Evolutionary conservation across 179 eudicot genomes (phyloP).

Genomic region (Camellia oleifera): DNA sequence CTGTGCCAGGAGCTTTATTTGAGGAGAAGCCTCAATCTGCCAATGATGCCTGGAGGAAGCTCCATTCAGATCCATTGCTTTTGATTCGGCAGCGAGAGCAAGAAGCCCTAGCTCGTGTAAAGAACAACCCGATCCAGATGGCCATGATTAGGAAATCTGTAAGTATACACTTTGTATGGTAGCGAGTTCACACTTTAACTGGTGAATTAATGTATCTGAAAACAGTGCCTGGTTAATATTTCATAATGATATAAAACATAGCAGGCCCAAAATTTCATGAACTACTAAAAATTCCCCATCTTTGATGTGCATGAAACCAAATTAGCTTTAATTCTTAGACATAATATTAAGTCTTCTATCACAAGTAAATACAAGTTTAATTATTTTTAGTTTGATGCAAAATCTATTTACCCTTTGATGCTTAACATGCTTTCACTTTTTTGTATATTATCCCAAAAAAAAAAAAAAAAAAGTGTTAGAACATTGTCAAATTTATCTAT

Average conservation of each 20-base stretch:
- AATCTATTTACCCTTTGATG: no score
- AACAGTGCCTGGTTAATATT: background rate
- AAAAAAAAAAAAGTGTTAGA: no score
- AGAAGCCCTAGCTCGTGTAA: slow-evolving; percentile 86
- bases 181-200: background rate
- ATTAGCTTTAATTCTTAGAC: background rate
- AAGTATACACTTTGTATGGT: slow-evolving; percentile 24
- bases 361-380: background rate
- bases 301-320: background rate
- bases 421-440: no score
- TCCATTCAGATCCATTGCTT: slow-evolving; percentile 92
- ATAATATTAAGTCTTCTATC: background rate
- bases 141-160: slow-evolving; percentile 95
- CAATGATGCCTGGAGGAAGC: slow-evolving; percentile 98
- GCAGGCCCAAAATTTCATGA: no score
- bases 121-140: slow-evolving; percentile 96
- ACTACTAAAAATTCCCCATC: background rate
- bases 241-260: no score
- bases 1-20: slow-evolving; percentile 82
- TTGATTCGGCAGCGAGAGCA: slow-evolving; percentile 93
- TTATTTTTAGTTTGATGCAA: background rate
- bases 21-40: slow-evolving; percentile 98
- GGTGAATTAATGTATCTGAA: background rate
- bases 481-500: no score
- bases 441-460: no score